Evolutionary conservation across 768 basidiomycete genomes (phyloP).

Genomic region (Melanogaster broomeanus): DNA sequence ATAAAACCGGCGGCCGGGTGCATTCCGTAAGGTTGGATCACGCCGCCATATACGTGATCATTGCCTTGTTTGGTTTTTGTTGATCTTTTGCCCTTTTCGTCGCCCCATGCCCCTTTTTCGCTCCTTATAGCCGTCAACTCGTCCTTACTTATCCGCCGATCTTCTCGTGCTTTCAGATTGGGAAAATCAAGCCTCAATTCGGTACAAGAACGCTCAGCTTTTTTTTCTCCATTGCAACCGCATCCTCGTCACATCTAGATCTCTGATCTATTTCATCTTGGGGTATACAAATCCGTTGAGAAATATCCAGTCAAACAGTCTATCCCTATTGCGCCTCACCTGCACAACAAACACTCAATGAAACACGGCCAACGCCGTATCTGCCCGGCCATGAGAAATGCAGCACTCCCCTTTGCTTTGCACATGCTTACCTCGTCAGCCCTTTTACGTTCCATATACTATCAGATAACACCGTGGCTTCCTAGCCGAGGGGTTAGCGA

Average conservation of each 20-base stretch:
- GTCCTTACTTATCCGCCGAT: constrained; percentile 38
- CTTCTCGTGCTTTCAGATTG: constrained; percentile 30
- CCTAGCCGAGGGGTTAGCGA: constrained; percentile 13
- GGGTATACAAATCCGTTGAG: too few relatives aligned
- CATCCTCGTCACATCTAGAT: not conserved
- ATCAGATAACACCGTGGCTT: not conserved
- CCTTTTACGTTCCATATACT: constrained; percentile 5
- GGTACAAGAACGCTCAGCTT: not conserved
- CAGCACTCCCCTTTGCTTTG: not conserved
- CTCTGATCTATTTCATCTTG: not conserved
- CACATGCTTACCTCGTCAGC: too few relatives aligned
- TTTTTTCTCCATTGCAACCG: not conserved
- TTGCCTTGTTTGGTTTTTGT: constrained; percentile 25
- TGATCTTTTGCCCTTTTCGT: constrained; percentile 32
- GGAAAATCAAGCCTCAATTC: constrained; percentile 27
- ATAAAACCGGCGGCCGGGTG: constrained; percentile 17
- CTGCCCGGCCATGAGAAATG: too few relatives aligned
- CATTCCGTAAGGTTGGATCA: constrained; percentile 14
- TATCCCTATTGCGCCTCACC: too few relatives aligned
- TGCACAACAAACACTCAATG: too few relatives aligned
- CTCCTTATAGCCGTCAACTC: too few relatives aligned
- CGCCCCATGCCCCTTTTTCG: constrained; percentile 10
- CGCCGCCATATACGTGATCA: constrained; percentile 6
- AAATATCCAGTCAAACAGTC: too few relatives aligned
- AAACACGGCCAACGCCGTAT: too few relatives aligned